These are phyloP conservation scores for Exophiala alcalophila DNA, from an alignment of 2,329 filamentous ascomycete species.

Conservation along the genomic window DNA sequence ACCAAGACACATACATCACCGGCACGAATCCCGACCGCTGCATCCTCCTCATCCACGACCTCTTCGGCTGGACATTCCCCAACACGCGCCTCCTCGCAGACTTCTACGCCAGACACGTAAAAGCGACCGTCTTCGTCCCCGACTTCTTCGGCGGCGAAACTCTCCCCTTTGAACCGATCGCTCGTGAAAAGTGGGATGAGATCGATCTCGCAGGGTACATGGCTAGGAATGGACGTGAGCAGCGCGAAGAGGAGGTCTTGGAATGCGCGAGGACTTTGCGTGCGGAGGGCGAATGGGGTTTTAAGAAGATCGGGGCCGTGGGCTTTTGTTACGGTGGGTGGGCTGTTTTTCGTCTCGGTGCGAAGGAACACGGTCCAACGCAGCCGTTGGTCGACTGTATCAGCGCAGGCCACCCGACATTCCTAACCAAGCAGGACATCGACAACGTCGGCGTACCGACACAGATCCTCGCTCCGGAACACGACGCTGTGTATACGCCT, in stretches of 20 bases:
- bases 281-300: conserved; percentile 33
- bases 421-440: conserved; percentile 44
- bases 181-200: conserved; percentile 36
- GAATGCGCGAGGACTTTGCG: conserved; percentile 40
- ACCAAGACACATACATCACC: conserved; percentile 42
- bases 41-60: conserved; percentile 47
- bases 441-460: conserved; percentile 48
- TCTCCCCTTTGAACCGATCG: conserved; percentile 41
- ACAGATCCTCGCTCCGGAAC: conserved; percentile 53
- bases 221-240: conserved; percentile 40
- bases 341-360: conserved; percentile 49
- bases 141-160: conserved; percentile 42
- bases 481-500: conserved; percentile 42
- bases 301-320: conserved; percentile 43
- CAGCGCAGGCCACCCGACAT: conserved; percentile 45
- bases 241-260: conserved; percentile 41
- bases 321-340: conserved; percentile 50
- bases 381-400: conserved; percentile 49
- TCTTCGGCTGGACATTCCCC: conserved; percentile 48
- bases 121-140: conserved; percentile 47
- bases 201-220: conserved; percentile 42
- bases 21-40: conserved; percentile 39
- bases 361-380: conserved; percentile 36
- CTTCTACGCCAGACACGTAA: conserved; percentile 44
- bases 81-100: conserved; percentile 48